Evolutionary conservation across 176 grass and related monocot genomes (phyloP).

Genomic region (Bromus sterilis): DNA sequence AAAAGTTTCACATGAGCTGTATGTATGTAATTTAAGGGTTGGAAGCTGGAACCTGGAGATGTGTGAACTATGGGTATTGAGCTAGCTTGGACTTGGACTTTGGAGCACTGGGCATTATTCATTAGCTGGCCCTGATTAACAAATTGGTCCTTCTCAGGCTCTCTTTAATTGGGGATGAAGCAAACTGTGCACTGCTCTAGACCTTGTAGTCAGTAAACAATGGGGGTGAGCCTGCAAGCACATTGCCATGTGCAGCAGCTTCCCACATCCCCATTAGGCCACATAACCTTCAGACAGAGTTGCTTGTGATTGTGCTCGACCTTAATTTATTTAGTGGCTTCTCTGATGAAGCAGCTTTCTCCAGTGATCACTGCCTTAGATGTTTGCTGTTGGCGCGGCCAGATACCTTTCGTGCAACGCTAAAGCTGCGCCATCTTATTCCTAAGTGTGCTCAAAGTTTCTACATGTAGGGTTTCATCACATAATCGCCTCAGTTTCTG

Average conservation of each 20-base stretch:
- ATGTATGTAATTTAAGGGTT: background rate
- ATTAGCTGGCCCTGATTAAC: slow-evolving; percentile 13
- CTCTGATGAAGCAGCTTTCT: slow-evolving; percentile 4
- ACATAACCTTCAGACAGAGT: background rate
- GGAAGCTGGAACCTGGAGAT: slow-evolving; percentile 7
- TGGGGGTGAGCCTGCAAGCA: slow-evolving; percentile 1
- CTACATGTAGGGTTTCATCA: background rate
- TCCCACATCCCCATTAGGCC: slow-evolving; percentile 16
- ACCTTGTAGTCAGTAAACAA: slow-evolving; percentile 54
- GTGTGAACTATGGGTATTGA: background rate
- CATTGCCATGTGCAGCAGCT: slow-evolving; percentile 31
- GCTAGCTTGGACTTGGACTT: slow-evolving; percentile 7
- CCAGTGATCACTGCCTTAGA: background rate
- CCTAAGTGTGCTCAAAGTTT: slow-evolving; percentile 8
- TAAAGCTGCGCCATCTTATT: slow-evolving; percentile 13
- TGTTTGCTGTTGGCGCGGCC: background rate
- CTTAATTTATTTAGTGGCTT: background rate
- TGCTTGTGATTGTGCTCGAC: background rate
- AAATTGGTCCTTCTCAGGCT: slow-evolving; percentile 15
- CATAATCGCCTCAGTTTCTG: background rate
- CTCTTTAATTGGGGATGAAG: slow-evolving; percentile 48
- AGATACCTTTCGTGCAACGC: background rate
- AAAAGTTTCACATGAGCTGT: slow-evolving; percentile 17
- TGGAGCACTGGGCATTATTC: background rate
- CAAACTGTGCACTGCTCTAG: slow-evolving; percentile 33